Percentiles rank a stretch among this genome's conserved stretches.
These are phyloP conservation scores for Ilex paraguariensis DNA, from an alignment of 305 asterid species.

Conservation along the genomic window DNA sequence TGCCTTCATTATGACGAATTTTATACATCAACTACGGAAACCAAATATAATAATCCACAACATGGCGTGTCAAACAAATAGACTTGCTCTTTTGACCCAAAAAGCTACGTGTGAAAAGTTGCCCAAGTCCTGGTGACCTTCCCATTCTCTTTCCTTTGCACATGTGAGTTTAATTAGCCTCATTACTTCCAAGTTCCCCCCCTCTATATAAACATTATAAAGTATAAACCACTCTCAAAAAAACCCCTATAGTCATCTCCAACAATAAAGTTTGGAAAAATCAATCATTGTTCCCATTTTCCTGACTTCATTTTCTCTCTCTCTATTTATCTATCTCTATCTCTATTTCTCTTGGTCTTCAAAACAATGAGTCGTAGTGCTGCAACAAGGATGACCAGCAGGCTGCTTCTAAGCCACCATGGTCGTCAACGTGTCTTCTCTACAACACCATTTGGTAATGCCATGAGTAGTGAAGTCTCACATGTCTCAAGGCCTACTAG, in stretches of 20 bases:
- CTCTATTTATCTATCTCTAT: background rate
- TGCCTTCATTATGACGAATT: too few species aligned
- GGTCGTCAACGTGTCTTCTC: constrained; percentile 6
- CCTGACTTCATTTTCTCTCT: background rate
- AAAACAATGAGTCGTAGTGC: constrained; percentile 31
- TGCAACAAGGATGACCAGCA: constrained; percentile 19
- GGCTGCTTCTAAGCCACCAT: constrained; percentile 18
- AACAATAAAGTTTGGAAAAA: background rate
- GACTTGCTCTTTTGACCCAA: too few species aligned
- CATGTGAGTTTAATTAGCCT: background rate
- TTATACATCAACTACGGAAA: too few species aligned
- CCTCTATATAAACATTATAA: constrained; percentile 24
- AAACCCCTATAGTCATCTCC: background rate
- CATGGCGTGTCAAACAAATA: too few species aligned
- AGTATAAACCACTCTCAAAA: constrained; percentile 11
- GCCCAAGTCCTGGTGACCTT: background rate
- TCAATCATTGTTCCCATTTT: background rate
- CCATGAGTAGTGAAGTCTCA: constrained; percentile 2
- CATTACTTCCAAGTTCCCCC: background rate
- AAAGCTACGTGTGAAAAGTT: too few species aligned
- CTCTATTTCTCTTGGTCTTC: background rate
- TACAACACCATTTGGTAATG: constrained; percentile 7
- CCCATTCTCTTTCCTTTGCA: background rate
- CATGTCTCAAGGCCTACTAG: background rate
- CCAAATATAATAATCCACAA: too few species aligned